Evolutionary conservation across 2,329 filamentous ascomycete genomes (phyloP), one percentile per base, ranked within the genome.

Genomic region (Pseudogymnoascus sp.): DNA sequence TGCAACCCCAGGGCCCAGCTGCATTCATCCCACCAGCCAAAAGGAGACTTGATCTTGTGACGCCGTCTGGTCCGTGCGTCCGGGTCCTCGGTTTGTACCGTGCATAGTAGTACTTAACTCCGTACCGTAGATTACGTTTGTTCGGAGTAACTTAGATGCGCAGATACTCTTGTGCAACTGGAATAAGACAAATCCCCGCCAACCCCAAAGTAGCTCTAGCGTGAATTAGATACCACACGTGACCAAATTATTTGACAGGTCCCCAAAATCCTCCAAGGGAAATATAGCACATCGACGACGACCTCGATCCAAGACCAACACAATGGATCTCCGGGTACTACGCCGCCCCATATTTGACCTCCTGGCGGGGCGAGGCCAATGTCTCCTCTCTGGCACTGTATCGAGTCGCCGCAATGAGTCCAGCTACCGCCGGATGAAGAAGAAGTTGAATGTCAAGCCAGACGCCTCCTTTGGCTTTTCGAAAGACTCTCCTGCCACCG

Each of bases 391-490:
- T 29, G 64, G 69, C 43, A 73, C 67, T 59, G 63, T 65, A 61
- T 60, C 67, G n/a, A 63, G 67, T 11, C 68, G 66, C 49, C 71
- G 72, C 29, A 65, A 72, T 65, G 67, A 74, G 65, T 72, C 71
- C 35, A 70, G 71, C 35, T 73, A 68, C 61, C 69, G 72, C 23
- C 71, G 72, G 49, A 68, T 71, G 19, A 72, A 72, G 66, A 68
- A 72, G 63, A 68, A 68, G 49, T 64, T 73, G 35, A 85, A 83
- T 70, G 78, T 87, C 68, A 75, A 80, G 11, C 84, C 85, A 59
- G 83, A 87, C 76, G 75, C 80, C 38, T 83, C 83, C 67, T 87
- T 88, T 74, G 75, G 83, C 58, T 59, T 63, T 26, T 66, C 67
- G 41, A 66, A 69, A 38, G 29, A 64, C 43, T 65, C 76, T 72